Conservation (phyloP, 192 early-diverging fungal genomes). For the Gryganskiella cystojenkinii region DNA sequence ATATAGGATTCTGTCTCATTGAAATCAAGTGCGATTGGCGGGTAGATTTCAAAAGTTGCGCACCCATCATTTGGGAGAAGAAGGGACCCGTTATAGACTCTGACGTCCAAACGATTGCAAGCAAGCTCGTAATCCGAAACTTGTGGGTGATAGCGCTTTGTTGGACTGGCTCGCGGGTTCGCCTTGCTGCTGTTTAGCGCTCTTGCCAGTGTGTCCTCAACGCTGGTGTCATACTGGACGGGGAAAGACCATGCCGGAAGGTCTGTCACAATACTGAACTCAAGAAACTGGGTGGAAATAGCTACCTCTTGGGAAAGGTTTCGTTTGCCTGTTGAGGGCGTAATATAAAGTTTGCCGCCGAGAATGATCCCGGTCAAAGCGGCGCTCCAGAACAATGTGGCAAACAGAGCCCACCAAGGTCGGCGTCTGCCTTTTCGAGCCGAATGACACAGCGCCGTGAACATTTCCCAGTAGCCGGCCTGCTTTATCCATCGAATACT, state of each 20-base stretch:
- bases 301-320: neutral
- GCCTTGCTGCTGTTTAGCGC: neutral
- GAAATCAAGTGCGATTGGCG: neutral
- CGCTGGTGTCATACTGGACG: neutral
- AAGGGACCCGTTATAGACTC: neutral
- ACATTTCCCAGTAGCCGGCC: neutral
- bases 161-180: neutral
- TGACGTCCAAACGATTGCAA: conserved; percentile 3
- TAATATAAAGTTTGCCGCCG: neutral
- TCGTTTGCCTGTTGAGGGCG: neutral
- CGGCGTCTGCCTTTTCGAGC: neutral
- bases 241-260: conserved; percentile 1
- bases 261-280: no score
- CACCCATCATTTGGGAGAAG: neutral
- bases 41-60: neutral
- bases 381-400: neutral
- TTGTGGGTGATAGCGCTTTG: conserved; percentile 7
- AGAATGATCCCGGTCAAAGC: neutral
- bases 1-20: neutral
- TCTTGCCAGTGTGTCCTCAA: conserved; percentile 4
- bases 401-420: neutral
- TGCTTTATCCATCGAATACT: conserved; percentile 12
- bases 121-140: neutral
- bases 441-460: neutral
- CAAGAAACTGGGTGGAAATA: neutral